Evolutionary conservation across 345 rosid species (phyloP).

Genomic region (Aethionema arabicum): DNA sequence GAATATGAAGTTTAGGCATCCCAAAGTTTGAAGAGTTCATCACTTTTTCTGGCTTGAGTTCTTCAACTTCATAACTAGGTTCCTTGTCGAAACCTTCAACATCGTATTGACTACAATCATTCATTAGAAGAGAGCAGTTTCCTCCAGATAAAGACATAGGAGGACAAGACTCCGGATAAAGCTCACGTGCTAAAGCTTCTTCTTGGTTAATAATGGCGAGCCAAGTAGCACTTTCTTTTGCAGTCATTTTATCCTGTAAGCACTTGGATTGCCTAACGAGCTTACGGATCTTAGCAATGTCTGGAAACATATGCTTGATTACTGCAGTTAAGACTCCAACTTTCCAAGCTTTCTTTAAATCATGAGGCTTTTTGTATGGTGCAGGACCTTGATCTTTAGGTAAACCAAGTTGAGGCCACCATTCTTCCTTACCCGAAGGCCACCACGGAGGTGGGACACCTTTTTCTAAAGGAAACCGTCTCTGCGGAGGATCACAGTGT

Average conservation of each 20-base stretch:
- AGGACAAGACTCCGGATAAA: slow-evolving; percentile 40
- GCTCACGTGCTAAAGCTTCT: slow-evolving; percentile 73
- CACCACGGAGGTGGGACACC: slow-evolving; percentile 97
- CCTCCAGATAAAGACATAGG: slow-evolving; percentile 51
- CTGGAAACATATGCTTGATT: slow-evolving; percentile 97
- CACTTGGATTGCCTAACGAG: slow-evolving; percentile 93
- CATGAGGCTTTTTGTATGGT: slow-evolving; percentile 98
- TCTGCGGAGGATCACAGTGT: slow-evolving; percentile 96
- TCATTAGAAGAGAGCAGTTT: slow-evolving; percentile 51
- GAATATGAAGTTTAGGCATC: slow-evolving; percentile 42
- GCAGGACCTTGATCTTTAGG: slow-evolving; percentile 69
- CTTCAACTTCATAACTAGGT: slow-evolving; percentile 56
- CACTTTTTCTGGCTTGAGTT: slow-evolving; percentile 55
- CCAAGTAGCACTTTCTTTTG: slow-evolving; percentile 99
- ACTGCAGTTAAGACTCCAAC: slow-evolving; percentile 97
- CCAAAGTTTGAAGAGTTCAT: slow-evolving; percentile 42
- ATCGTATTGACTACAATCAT: slow-evolving; percentile 77
- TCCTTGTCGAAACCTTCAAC: slow-evolving; percentile 72
- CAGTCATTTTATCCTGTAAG: slow-evolving; percentile 99
- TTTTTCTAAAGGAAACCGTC: slow-evolving; percentile 86
- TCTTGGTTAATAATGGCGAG: slow-evolving; percentile 80
- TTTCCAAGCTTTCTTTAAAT: slow-evolving; percentile 97
- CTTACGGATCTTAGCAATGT: slow-evolving; percentile 86
- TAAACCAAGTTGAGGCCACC: slow-evolving; percentile 86
- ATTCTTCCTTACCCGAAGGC: slow-evolving; percentile 88